phyloP scores from a whole-genome alignment of 352 stramenopile genomes.

The Discostella stelligera region DNA sequence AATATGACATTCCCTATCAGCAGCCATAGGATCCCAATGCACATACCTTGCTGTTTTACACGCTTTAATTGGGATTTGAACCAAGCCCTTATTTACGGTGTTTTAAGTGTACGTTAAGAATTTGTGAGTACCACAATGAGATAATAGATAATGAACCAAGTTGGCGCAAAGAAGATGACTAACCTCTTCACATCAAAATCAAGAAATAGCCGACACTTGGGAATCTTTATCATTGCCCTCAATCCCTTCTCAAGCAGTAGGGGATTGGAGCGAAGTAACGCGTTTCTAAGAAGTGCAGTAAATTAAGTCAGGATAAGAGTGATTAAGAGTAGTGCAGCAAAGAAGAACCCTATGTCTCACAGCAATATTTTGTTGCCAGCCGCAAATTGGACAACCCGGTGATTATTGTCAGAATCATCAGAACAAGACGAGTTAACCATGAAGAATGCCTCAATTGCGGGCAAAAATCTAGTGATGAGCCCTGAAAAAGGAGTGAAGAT shows the following conservation, averaged over 20 bases:
- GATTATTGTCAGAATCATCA: conserved; percentile 49
- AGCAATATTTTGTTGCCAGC: conserved; percentile 93
- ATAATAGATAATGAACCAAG: not conserved
- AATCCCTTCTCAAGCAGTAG: conserved; percentile 94
- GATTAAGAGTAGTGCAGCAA: not conserved
- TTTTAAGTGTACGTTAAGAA: not conserved
- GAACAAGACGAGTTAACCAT: conserved; percentile 90
- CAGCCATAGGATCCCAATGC: not conserved
- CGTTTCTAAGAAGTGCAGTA: conserved; percentile 64
- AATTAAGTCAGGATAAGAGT: not conserved
- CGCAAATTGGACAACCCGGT: conserved; percentile 87
- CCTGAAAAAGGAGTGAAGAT: conserved; percentile 70
- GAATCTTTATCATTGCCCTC: conserved; percentile 92
- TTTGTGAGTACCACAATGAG: not conserved
- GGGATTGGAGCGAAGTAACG: conserved; percentile 94
- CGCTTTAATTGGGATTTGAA: conserved; percentile 93
- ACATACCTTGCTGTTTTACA: conserved; percentile 75
- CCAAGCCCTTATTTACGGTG: conserved; percentile 71
- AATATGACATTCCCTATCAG: conserved; percentile 5
- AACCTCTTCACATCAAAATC: conserved; percentile 99
- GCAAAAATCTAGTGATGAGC: conserved; percentile 95
- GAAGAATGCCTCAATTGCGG: conserved; percentile 98
- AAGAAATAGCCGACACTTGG: conserved; percentile 91
- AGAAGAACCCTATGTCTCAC: conserved; percentile 50
- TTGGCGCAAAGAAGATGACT: not conserved